These are phyloP conservation scores for Rubia yunnanensis DNA, from an alignment of 257 asterid genomes.

Conservation along the genomic window DNA sequence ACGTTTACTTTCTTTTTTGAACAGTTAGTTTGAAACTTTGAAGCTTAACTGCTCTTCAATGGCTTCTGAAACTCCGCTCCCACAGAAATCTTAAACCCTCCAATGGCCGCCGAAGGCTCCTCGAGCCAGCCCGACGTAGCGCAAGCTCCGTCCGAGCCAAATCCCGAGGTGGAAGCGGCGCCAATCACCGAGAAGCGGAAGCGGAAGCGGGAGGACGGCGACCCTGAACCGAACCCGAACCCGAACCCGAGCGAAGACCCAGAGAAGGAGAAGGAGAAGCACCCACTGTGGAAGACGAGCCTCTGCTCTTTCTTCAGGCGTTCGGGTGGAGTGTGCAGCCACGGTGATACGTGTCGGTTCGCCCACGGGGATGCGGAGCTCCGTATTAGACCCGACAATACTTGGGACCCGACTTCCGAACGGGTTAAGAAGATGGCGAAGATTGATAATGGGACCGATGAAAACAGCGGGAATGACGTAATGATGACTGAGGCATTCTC, in stretches of 20 bases:
- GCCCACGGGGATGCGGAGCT: conserved; percentile 94
- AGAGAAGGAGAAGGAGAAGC: conserved; percentile 25
- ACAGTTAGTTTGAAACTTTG: neutral
- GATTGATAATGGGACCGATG: conserved; percentile 16
- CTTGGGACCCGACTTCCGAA: conserved; percentile 97
- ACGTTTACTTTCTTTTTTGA: neutral
- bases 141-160: conserved; percentile 14
- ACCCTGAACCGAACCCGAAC: conserved; percentile 11
- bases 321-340: conserved; percentile 49
- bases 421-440: conserved; percentile 65
- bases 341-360: conserved; percentile 73
- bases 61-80: conserved; percentile 22
- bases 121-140: conserved; percentile 17
- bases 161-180: conserved; percentile 8
- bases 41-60: conserved; percentile 15
- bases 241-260: conserved; percentile 16
- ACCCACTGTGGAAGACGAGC: conserved; percentile 74
- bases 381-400: conserved; percentile 55
- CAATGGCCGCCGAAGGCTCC: conserved; percentile 29
- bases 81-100: conserved; percentile 43
- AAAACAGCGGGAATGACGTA: conserved; percentile 24
- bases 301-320: conserved; percentile 85
- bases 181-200: conserved; percentile 51
- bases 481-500: conserved; percentile 87
- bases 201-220: conserved; percentile 33